Evolutionary conservation across 805 yeast genomes (phyloP), one percentile per base, ranked within the genome.

Genomic region (Blastobotrys parvus): DNA sequence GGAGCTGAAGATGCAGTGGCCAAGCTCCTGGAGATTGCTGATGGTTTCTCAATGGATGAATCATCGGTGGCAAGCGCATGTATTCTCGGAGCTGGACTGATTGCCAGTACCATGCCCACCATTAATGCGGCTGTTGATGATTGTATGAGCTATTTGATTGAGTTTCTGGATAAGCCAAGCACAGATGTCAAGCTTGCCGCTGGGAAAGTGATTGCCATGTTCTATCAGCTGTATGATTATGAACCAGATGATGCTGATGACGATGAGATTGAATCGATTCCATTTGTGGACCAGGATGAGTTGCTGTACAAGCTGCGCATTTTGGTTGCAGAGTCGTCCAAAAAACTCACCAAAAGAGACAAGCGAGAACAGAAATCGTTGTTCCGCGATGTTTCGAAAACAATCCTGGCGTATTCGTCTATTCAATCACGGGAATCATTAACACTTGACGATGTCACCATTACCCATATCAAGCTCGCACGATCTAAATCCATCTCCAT

Each of bases 311-410:
- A 22, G 21, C 38, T 62, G 39, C 54, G 54, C 6, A 46, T 41
- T 29, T 62, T 79, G 35, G 62, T 74, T 1, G 71, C 68, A 35
- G 70, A 74, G 18, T 74, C 82, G 0, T 65, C 79, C 3, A 78
- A 78, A 45, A 74, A 69, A 41, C 56, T 78, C 2, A 72, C 80
- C 21, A 81, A 81, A 51, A 77, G 74, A 54, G 84, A 78, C 47
- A 80, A 77, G 56, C 72, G 71, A 46, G 77, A 73, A 31, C 66
- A 75, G 20, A 75, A 76, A 47, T 72, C 84, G 1, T 67, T 80
- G 1, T 77, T 79, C 58, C 67, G 79, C 54, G 82, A 80, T 46
- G 75, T 78, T 16, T 58, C 71, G 33, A 60, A 60, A 30, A 76
- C 82, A 0, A 62, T 79, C 8, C 67, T 65, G 40, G 54, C 55